phyloP scores from a whole-genome alignment of 371 early-diverging fungal genomes.

The Mortierella sp. region DNA sequence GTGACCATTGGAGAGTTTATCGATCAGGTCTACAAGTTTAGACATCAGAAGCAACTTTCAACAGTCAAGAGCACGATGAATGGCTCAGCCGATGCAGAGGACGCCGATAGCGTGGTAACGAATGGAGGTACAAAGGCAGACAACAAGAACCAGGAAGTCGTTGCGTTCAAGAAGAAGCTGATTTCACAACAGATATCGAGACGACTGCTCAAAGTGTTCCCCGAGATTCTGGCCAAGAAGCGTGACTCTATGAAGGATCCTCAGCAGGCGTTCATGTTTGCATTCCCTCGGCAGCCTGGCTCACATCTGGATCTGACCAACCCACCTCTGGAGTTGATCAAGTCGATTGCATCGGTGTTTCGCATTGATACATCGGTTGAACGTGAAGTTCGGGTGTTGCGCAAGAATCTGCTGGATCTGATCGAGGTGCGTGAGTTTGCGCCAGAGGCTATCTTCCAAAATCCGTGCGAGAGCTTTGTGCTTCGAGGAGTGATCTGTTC shows the following conservation, averaged over 20 bases:
- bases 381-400: conserved; percentile 72
- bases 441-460: conserved; percentile 74
- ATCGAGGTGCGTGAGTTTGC: conserved; percentile 86
- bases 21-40: conserved; percentile 59
- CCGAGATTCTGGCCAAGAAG: conserved; percentile 36
- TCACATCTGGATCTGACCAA: conserved; percentile 65
- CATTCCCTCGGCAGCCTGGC: conserved; percentile 78
- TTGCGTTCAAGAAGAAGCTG: conserved; percentile 55
- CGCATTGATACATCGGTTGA: conserved; percentile 74
- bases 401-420: conserved; percentile 77
- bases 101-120: background rate
- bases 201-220: conserved; percentile 60
- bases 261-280: conserved; percentile 39
- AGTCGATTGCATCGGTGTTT: conserved; percentile 65
- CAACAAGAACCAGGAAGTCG: conserved; percentile 37
- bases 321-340: conserved; percentile 76
- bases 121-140: conserved; percentile 32
- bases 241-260: conserved; percentile 50
- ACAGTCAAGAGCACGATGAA: conserved; percentile 9
- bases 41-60: conserved; percentile 33
- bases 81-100: conserved; percentile 8
- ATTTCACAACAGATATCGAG: conserved; percentile 61
- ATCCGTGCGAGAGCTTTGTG: conserved; percentile 82
- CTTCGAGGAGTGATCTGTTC: conserved; percentile 88
- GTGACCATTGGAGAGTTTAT: conserved; percentile 65